Base-by-base conservation (phyloP, 208 protist species). In the Wallacemonas sp. region DNA sequence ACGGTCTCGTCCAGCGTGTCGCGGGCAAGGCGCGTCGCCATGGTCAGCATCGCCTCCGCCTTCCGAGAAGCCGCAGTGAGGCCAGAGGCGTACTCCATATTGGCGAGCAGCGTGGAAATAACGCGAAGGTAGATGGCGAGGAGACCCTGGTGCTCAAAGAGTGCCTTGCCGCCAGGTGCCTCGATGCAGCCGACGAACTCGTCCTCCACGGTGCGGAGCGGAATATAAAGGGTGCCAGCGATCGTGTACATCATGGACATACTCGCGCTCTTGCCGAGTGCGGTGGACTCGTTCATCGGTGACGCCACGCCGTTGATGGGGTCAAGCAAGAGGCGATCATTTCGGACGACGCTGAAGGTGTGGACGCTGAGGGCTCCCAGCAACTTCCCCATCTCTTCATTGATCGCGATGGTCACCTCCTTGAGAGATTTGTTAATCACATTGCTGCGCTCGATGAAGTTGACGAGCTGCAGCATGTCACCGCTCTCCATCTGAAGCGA, bases 1-100 rank as follows among this genome's bases (percentile, higher is more conserved):
- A 86, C 80, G 38, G 75, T 42, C 67, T 93, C 86, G 59, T 93
- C 82, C 58, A 93, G 78, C 54, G 82, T 87, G 63, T 93, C 86
- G 51, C 82, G 86, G 36, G 86, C 82, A 24, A 93, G 74, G 28
- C 83, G 83, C 27, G 87, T 89, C 53, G 83, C 88, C 88, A 94
- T 94, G 30, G 53, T 70, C 55, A 93, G 70, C 87, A 93, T 93
- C 53, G 84, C 87, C 47, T 90, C 84, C 2, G 79, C 76, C 72
- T 89, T 87, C 30, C 88, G 75, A 27, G 70, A 74, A 24, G 76
- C 82, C 22, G 68, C 34, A n/a, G 55, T 41, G 34, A 75, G 47
- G 42, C 33, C 24, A 6, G 27, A 22, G 6, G 53, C 31, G 26
- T 56, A 53, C 21, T 76, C 63, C 22, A 66, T 41, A 55, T 79